Conservation (phyloP, 2,329 filamentous ascomycete genomes). For the Cladophialophora chaetospira region DNA sequence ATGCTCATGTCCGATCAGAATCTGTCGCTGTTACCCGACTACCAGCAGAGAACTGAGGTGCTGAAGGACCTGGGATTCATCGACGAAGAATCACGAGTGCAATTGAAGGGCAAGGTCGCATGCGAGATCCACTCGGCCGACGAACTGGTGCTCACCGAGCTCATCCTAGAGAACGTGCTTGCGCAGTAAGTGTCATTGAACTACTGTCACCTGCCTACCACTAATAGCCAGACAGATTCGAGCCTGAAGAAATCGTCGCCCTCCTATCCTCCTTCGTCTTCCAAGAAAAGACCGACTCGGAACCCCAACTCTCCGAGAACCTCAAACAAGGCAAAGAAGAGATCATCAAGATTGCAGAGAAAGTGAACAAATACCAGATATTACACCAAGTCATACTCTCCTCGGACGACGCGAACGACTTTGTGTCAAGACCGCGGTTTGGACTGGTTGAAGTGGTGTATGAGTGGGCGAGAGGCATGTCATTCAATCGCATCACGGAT, state of each 20-base stretch:
- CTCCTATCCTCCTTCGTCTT: slow-evolving; percentile 94
- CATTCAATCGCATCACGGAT: slow-evolving; percentile 95
- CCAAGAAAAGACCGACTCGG: slow-evolving; percentile 87
- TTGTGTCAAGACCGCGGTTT: slow-evolving; percentile 82
- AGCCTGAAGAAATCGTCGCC: slow-evolving; percentile 82
- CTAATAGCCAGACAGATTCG: slow-evolving; percentile 14
- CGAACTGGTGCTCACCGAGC: slow-evolving; percentile 91
- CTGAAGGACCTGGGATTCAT: slow-evolving; percentile 91
- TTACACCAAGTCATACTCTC: slow-evolving; percentile 89
- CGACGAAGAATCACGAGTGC: slow-evolving; percentile 81
- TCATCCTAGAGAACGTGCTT: slow-evolving; percentile 94
- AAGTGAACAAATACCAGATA: slow-evolving; percentile 87
- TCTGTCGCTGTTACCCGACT: slow-evolving; percentile 90
- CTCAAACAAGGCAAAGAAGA: slow-evolving; percentile 80
- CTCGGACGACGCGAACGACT: slow-evolving; percentile 88
- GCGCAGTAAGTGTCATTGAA: slow-evolving; percentile 95
- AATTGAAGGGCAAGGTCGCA: slow-evolving; percentile 96
- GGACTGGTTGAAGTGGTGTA: slow-evolving; percentile 97
- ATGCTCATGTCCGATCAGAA: slow-evolving; percentile 95
- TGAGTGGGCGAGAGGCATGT: slow-evolving; percentile 97
- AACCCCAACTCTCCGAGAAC: slow-evolving; percentile 77
- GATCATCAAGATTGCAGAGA: slow-evolving; percentile 87
- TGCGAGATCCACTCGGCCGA: slow-evolving; percentile 98
- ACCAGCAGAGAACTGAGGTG: slow-evolving; percentile 90
- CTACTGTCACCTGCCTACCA: background rate